Evolutionary conservation across 805 yeast genomes (phyloP), one percentile per base, ranked within the genome.

Genomic region (Schizosaccharomyces osmophilus): DNA sequence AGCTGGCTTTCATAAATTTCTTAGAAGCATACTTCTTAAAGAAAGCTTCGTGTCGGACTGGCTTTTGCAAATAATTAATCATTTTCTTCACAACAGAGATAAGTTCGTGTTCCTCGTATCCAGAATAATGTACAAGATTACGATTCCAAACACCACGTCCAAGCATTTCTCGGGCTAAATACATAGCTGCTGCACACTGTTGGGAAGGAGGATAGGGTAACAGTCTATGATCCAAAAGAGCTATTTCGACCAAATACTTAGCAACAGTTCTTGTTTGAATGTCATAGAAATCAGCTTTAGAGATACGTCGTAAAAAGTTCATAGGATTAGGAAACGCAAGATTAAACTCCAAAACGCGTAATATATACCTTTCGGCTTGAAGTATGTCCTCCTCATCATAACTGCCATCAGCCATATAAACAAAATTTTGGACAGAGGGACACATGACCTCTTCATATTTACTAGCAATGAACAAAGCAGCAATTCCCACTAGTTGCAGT

Each of bases 271-370:
- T 78, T 3, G 94, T 84, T 71, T 89, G 96, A 68, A 84, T 83
- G 70, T 90, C 97, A 71, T 90, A 90, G 69, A 87, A 93, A 72
- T 90, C 98, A 11, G 97, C 97, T 74, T 90, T 90, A 63, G 95
- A 85, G 5, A 89, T 86, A 67, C 97, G 82, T 71, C 97, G 80
- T 65, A 90, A 75, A 68, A 89, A 90, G 54, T 95, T 85, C 96
- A 90, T 87, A 63, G 98, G 98, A 22, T 97, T 97, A 2, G 97
- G 97, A 87, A 89, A 90, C 26, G 96, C 96, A 80, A 90, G 81
- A 71, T 90, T 95, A 73, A 88, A 90, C 65, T 87, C 88, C 65
- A 90, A 78, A 55, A 87, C 84, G 68, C 86, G 89, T 67, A 90
- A 84, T 88, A 93, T 87, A 70, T 82, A 88, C 67, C 87, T 78